Conservation (phyloP, 805 yeast species). For the Pichia californica region DNA sequence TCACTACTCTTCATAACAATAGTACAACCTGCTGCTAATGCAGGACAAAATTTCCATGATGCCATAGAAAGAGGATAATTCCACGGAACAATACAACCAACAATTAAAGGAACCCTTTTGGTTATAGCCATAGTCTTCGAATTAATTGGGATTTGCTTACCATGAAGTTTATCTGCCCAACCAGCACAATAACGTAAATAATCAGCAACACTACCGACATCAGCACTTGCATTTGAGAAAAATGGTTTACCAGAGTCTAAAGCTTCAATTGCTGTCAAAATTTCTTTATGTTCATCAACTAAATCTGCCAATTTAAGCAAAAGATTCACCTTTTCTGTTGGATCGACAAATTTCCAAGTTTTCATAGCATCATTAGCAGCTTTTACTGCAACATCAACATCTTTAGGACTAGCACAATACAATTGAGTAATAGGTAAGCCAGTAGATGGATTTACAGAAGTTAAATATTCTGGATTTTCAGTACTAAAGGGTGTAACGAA, state of each 20-base stretch:
- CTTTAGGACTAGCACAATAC: conserved; percentile 40
- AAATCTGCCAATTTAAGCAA: conserved; percentile 45
- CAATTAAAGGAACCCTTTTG: conserved; percentile 58
- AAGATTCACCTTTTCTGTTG: conserved; percentile 34
- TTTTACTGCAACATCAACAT: conserved; percentile 44
- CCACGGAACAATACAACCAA: conserved; percentile 70
- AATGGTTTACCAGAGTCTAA: conserved; percentile 52
- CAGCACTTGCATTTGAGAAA: conserved; percentile 41
- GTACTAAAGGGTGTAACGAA: conserved; percentile 27
- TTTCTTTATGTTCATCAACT: conserved; percentile 41
- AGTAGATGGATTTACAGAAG: conserved; percentile 44
- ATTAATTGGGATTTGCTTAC: conserved; percentile 32
- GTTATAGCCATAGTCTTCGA: conserved; percentile 57
- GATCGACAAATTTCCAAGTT: conserved; percentile 41
- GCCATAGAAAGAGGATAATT: conserved; percentile 68
- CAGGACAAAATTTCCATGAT: conserved; percentile 79
- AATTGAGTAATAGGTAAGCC: conserved; percentile 41
- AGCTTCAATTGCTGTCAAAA: conserved; percentile 46
- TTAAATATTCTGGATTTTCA: conserved; percentile 33
- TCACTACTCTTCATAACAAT: conserved; percentile 71
- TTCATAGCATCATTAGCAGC: conserved; percentile 43
- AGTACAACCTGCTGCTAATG: conserved; percentile 73
- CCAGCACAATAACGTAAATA: conserved; percentile 52
- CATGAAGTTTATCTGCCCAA: conserved; percentile 53
- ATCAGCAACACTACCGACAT: conserved; percentile 39